These are phyloP conservation scores for Quercus lobata DNA, from an alignment of 331 rosid genomes.

Conservation along the genomic window DNA sequence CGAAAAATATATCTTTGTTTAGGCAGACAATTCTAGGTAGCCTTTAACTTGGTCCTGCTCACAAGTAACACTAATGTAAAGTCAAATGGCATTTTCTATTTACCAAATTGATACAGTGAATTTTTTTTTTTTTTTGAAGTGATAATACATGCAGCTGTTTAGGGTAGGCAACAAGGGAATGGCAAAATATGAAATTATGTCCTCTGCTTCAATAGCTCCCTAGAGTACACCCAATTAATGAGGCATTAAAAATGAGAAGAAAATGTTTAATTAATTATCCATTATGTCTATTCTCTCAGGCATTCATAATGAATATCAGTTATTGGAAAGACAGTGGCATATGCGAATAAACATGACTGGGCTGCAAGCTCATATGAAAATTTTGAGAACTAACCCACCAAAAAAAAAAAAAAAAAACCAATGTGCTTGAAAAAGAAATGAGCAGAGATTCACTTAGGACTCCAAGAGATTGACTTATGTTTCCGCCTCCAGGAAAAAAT, in stretches of 20 bases:
- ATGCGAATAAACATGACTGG: too few relatives aligned
- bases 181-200: conserved; percentile 22
- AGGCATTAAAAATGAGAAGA: conserved; percentile 55
- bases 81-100: neutral
- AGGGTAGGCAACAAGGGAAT: conserved; percentile 6
- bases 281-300: neutral
- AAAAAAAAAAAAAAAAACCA: neutral
- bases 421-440: neutral
- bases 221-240: conserved; percentile 78
- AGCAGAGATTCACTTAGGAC: neutral
- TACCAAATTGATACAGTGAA: neutral
- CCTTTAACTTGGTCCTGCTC: conserved; percentile 92
- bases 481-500: neutral
- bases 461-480: neutral
- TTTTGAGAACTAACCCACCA: neutral
- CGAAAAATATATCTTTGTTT: conserved; percentile 81
- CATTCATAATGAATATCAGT: too few relatives aligned
- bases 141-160: neutral
- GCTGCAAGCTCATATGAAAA: neutral
- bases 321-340: too few relatives aligned
- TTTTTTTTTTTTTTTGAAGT: neutral
- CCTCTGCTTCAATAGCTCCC: conserved; percentile 99
- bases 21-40: conserved; percentile 89
- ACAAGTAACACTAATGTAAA: conserved; percentile 10
- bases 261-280: conserved; percentile 5